Conservation (phyloP, 352 stramenopile species). For the Globisporangium mamillatum region DNA sequence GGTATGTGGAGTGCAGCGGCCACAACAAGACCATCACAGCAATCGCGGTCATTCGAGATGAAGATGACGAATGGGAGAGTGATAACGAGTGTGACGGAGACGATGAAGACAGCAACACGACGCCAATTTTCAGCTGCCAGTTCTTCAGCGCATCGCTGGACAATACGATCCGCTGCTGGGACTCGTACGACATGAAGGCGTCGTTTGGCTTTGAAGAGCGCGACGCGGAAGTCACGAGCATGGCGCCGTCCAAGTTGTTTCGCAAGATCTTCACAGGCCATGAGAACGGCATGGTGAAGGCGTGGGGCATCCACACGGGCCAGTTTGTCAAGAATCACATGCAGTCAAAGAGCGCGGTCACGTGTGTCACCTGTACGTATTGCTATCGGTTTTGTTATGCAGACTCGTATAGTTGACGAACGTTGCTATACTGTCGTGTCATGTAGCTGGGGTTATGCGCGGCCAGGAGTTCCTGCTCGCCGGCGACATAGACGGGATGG, state of each 20-base stretch:
- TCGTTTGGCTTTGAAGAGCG: constrained; percentile 67
- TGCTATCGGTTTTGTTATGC: not conserved
- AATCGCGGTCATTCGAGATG: constrained; percentile 34
- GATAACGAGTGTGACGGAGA: not conserved
- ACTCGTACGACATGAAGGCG: constrained; percentile 62
- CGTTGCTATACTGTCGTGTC: not conserved
- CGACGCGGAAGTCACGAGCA: constrained; percentile 61
- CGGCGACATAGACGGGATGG: constrained; percentile 39
- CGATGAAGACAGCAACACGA: constrained; percentile 15
- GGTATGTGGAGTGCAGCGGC: constrained; percentile 51
- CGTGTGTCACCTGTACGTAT: constrained; percentile 40
- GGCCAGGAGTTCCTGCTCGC: constrained; percentile 60
- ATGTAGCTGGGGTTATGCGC: constrained; percentile 41
- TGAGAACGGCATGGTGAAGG: constrained; percentile 51
- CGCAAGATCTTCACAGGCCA: constrained; percentile 62
- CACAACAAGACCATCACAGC: constrained; percentile 51
- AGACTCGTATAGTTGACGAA: not conserved
- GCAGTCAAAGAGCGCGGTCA: constrained; percentile 36
- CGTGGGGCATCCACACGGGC: constrained; percentile 61
- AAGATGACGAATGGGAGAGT: constrained; percentile 19
- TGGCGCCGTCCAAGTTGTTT: constrained; percentile 45
- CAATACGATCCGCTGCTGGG: constrained; percentile 74
- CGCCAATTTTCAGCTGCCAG: constrained; percentile 23
- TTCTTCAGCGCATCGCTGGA: constrained; percentile 73
- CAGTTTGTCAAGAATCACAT: constrained; percentile 32